Evolutionary conservation across 106 monocot genomes (phyloP), one percentile per base, ranked within the genome.

Genomic region (Dactylorhiza incarnata): DNA sequence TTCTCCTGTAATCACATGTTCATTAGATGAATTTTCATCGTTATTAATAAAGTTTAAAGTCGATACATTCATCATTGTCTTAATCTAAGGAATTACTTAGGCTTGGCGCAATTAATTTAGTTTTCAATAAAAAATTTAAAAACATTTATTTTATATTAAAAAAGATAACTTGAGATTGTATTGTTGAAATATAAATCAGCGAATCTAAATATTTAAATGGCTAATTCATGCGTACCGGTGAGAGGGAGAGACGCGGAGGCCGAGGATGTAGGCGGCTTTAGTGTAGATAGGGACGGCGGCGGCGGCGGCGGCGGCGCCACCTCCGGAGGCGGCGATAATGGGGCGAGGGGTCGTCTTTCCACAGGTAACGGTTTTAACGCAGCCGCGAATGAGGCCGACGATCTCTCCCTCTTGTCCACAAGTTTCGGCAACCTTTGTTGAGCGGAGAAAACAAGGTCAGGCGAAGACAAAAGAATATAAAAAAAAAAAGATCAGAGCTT

Each of bases 181-280:
- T 37, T 0, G 37, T 3, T 37, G 51, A 52, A 52, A 52, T 52
- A 37, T 52, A 9, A 52, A 14, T 22, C 58, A 59, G 19, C 5
- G 22, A 59, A 59, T 29, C 26, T 12, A 11, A 37, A 37, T 3
- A 37, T 37, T 4, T 13, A 65, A 63, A 56, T 20, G 8, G 26
- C 24, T 29, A 3, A 65, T 65, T 26, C 17, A 24, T 17, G 24
- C 9, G 6, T 55, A 82, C 82, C 82, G 62, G 74, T 82, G 78
- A 19, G 22, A 46, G 6, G 82, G 82, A 1, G 77, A 78, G 22
- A 82, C 82, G 54, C 82, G 73, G 67, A 82, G 82, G 74, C 82
- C 82, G 19, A 82, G 78, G 53, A 82, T 77, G 54, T 78, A 82
- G 5, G 72, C 82, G n/a, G 67, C 78, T 68, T 74, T 82, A 3